A percentile compares a stretch with the other conserved stretches of the same genome.
These are phyloP conservation scores for Cordyceps fumosorosea DNA, from an alignment of 2,329 filamentous ascomycete species.

Conservation along the genomic window DNA sequence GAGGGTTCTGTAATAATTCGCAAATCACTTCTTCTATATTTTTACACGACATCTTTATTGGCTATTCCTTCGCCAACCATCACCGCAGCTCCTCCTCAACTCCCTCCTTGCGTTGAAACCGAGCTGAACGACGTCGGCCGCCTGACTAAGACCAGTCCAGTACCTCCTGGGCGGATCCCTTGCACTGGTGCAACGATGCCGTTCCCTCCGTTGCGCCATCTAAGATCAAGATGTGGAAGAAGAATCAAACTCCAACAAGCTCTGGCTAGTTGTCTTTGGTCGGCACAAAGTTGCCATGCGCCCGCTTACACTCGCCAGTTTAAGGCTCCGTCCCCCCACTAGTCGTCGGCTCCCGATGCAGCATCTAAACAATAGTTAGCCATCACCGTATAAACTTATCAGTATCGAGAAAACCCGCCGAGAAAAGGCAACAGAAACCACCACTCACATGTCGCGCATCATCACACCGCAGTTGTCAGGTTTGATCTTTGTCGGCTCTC, in stretches of 20 bases:
- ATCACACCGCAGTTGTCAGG: not conserved
- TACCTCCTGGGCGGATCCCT: not conserved
- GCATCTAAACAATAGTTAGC: not conserved
- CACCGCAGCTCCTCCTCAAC: no score
- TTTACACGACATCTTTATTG: no score
- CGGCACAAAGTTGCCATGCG: not conserved
- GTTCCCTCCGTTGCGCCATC: no score
- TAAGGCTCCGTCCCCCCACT: not conserved
- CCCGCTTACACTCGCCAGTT: not conserved
- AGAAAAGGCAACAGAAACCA: not conserved
- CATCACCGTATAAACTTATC: not conserved
- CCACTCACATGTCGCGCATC: not conserved
- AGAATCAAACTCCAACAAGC: not conserved
- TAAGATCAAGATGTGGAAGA: not conserved
- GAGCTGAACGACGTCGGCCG: not conserved
- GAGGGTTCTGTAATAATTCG: no score
- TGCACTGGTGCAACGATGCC: not conserved
- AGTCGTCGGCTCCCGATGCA: not conserved
- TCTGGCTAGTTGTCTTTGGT: not conserved
- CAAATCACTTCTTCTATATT: no score
- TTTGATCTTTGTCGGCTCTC: not conserved
- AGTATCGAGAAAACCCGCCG: not conserved
- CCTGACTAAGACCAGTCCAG: not conserved
- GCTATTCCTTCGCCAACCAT: no score
- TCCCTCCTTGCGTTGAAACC: not conserved